These are phyloP conservation scores for Pythium angustatum DNA, from an alignment of 352 stramenopile species.

Conservation along the genomic window DNA sequence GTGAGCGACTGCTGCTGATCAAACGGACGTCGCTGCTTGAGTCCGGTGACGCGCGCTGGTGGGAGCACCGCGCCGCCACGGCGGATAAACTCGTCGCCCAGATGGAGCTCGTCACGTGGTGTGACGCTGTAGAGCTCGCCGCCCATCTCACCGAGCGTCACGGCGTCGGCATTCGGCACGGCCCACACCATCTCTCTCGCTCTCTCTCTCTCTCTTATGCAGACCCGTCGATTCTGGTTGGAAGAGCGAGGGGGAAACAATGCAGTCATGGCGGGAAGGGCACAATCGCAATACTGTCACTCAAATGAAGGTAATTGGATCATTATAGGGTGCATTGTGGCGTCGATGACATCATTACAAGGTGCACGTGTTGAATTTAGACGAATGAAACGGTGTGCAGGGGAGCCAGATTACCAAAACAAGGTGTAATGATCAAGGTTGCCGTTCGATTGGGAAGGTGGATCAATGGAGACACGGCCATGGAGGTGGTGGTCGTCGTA, in stretches of 20 bases:
- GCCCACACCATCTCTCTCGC: slow-evolving; percentile 52
- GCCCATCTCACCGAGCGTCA: slow-evolving; percentile 76
- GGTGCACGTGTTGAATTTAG: not conserved
- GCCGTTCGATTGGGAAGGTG: slow-evolving; percentile 3
- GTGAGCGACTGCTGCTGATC: slow-evolving; percentile 62
- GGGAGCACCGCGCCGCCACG: slow-evolving; percentile 57
- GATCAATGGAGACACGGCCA: not conserved
- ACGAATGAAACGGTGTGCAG: not conserved
- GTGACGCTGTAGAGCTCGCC: slow-evolving; percentile 76
- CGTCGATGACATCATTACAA: no score
- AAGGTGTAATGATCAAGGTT: not conserved
- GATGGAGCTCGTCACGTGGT: slow-evolving; percentile 49
- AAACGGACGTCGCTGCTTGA: slow-evolving; percentile 58
- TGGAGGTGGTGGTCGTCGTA: slow-evolving; percentile 22
- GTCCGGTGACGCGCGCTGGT: slow-evolving; percentile 48
- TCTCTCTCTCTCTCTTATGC: no score
- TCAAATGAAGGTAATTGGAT: slow-evolving; percentile 2
- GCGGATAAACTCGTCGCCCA: slow-evolving; percentile 68
- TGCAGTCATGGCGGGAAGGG: not conserved
- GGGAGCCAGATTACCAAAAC: not conserved
- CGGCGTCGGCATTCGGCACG: slow-evolving; percentile 57
- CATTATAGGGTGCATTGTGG: not conserved
- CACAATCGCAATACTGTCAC: slow-evolving; percentile 13
- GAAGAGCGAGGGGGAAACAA: slow-evolving; percentile 14
- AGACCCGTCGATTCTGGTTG: no score